Conservation (phyloP, 2,329 filamentous ascomycete species). For the Thelonectria olida region DNA sequence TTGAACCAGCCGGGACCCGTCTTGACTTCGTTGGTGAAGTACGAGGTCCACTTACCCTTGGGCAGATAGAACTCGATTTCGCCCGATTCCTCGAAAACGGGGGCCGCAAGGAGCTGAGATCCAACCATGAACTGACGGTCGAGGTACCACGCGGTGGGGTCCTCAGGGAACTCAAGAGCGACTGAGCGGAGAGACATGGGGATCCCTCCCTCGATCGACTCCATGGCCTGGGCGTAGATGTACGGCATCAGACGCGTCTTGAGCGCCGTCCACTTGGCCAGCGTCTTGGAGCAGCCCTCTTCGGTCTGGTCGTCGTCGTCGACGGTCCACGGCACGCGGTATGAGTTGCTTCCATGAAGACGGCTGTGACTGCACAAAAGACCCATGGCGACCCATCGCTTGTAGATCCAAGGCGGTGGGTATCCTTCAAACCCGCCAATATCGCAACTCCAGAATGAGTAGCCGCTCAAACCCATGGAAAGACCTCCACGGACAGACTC, state of each 20-base stretch:
- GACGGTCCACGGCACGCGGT: slow-evolving; percentile 79
- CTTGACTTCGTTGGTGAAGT: slow-evolving; percentile 59
- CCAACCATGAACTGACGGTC: slow-evolving; percentile 82
- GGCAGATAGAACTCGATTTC: slow-evolving; percentile 73
- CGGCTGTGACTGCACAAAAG: slow-evolving; percentile 75
- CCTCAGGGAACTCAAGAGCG: slow-evolving; percentile 76
- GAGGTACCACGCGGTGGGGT: slow-evolving; percentile 72
- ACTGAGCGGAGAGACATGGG: slow-evolving; percentile 72
- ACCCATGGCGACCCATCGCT: slow-evolving; percentile 82
- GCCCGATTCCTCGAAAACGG: slow-evolving; percentile 70
- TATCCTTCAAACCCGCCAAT: slow-evolving; percentile 78
- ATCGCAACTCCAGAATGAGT: slow-evolving; percentile 75
- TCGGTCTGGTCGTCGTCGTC: slow-evolving; percentile 69
- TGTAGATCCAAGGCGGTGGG: slow-evolving; percentile 75
- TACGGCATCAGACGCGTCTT: slow-evolving; percentile 65
- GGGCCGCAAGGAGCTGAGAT: slow-evolving; percentile 68
- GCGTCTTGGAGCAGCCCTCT: slow-evolving; percentile 61
- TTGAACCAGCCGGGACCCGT: slow-evolving; percentile 66
- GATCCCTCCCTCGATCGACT: slow-evolving; percentile 58
- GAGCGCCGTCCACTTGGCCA: slow-evolving; percentile 58
- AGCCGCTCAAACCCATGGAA: slow-evolving; percentile 70
- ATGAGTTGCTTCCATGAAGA: slow-evolving; percentile 74
- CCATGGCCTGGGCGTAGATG: slow-evolving; percentile 55
- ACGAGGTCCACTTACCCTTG: slow-evolving; percentile 56
- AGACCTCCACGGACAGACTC: slow-evolving; percentile 75